Conservation (phyloP, 78 protist species). For the Dictyostelium discoideum region DNA sequence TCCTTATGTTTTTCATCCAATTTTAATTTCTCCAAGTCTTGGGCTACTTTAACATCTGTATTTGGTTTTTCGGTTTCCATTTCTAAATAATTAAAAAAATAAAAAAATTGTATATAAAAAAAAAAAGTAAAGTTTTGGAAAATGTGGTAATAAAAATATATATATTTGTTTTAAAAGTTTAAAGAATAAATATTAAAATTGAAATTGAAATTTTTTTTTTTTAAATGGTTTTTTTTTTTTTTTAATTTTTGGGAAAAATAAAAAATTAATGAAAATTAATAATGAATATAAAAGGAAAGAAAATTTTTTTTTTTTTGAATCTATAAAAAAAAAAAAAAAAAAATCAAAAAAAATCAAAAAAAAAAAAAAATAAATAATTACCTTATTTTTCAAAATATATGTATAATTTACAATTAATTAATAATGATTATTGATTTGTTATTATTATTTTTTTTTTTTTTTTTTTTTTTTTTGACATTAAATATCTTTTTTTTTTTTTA, state of each 20-base stretch:
- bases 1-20: not conserved
- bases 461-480: not conserved
- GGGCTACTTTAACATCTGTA: not conserved
- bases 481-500: not conserved
- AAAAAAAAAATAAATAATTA: not conserved
- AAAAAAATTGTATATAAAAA: no score
- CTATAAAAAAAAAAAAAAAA: not conserved
- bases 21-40: not conserved
- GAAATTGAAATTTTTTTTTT: no score
- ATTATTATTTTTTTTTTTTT: not conserved
- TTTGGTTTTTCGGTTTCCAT: not conserved
- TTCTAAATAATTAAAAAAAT: not conserved
- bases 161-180: no score
- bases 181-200: no score
- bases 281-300: no score
- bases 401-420: not conserved
- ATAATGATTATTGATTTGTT: not conserved
- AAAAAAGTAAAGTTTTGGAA: no score
- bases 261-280: no score
- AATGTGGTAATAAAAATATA: no score
- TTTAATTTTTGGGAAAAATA: no score
- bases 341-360: not conserved
- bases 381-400: not conserved
- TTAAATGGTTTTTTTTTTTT: no score
- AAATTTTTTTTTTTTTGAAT: no score